Conservation (phyloP, 306 rosid genomes). For the Rosa multiflora region DNA sequence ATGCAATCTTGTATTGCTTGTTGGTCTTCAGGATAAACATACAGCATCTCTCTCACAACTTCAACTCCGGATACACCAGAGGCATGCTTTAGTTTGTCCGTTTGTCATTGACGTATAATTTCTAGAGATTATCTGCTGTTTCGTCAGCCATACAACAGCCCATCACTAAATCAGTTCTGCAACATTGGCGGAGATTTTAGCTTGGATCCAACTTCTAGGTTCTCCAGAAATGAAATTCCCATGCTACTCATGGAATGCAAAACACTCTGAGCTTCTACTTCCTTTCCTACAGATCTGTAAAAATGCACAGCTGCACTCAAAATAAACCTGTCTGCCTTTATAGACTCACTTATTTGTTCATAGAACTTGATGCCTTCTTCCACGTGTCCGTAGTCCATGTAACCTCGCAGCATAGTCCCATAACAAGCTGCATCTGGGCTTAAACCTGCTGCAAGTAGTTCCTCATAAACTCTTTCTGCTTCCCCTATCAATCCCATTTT, state of each 20-base stretch:
- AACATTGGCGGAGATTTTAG: constrained; percentile 24
- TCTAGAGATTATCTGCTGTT: not conserved
- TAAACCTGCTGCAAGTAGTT: constrained; percentile 50
- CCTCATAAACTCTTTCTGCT: constrained; percentile 66
- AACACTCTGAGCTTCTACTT: constrained; percentile 50
- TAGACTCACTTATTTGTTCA: constrained; percentile 45
- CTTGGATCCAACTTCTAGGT: constrained; percentile 58
- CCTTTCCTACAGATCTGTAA: constrained; percentile 54
- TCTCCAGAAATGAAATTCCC: constrained; percentile 55
- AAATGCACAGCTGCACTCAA: constrained; percentile 80
- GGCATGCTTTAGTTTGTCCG: not conserved
- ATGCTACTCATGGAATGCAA: constrained; percentile 51
- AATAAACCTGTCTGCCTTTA: constrained; percentile 58
- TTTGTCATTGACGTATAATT: not conserved
- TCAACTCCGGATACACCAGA: not conserved
- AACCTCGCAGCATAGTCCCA: constrained; percentile 71
- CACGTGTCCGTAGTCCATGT: constrained; percentile 57
- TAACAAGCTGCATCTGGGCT: constrained; percentile 61
- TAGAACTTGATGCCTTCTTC: constrained; percentile 65
- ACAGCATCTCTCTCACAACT: not conserved
- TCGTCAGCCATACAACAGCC: not conserved
- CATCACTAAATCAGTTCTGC: constrained; percentile 5
- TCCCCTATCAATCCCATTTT: constrained; percentile 62
- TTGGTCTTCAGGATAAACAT: not conserved
- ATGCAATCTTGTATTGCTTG: not conserved